Percentiles rank a stretch among this genome's conserved stretches.
phyloP scores from a whole-genome alignment of 192 early-diverging fungal species.

The Backusella luteola region DNA sequence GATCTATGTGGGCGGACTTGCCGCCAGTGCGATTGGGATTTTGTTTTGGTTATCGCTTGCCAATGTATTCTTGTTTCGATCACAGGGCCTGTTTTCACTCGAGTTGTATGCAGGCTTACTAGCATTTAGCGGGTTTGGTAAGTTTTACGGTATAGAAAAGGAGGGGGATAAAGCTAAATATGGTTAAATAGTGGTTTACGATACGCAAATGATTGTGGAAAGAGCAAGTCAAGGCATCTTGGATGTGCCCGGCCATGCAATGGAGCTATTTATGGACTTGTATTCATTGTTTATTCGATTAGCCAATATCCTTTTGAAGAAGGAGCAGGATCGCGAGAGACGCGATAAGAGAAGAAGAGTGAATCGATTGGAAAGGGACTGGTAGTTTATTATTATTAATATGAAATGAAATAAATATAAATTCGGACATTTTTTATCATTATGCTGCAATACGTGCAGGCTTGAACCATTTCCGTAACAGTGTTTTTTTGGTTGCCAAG shows the following conservation, averaged over 20 bases:
- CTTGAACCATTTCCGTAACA: not conserved
- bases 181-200: slow-evolving; percentile 42
- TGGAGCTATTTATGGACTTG: slow-evolving; percentile 50
- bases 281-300: slow-evolving; percentile 52
- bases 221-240: slow-evolving; percentile 37
- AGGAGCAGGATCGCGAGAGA: slow-evolving; percentile 27
- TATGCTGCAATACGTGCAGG: not conserved
- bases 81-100: slow-evolving; percentile 34
- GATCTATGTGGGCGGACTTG: slow-evolving; percentile 38
- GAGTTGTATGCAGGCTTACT: slow-evolving; percentile 52
- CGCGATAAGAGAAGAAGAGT: not conserved
- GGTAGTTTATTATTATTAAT: not conserved
- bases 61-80: slow-evolving; percentile 43
- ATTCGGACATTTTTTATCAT: not conserved
- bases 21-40: slow-evolving; percentile 30
- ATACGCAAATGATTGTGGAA: slow-evolving; percentile 56
- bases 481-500: not conserved
- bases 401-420: not conserved
- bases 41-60: slow-evolving; percentile 37
- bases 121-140: slow-evolving; percentile 43
- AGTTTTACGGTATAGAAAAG: not conserved
- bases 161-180: not conserved
- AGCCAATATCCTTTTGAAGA: slow-evolving; percentile 39
- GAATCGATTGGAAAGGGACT: slow-evolving; percentile 5
- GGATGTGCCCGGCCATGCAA: slow-evolving; percentile 36